Base-by-base conservation (phyloP, 495 filamentous ascomycete genomes). In the Lasiosphaeria miniovina region DNA sequence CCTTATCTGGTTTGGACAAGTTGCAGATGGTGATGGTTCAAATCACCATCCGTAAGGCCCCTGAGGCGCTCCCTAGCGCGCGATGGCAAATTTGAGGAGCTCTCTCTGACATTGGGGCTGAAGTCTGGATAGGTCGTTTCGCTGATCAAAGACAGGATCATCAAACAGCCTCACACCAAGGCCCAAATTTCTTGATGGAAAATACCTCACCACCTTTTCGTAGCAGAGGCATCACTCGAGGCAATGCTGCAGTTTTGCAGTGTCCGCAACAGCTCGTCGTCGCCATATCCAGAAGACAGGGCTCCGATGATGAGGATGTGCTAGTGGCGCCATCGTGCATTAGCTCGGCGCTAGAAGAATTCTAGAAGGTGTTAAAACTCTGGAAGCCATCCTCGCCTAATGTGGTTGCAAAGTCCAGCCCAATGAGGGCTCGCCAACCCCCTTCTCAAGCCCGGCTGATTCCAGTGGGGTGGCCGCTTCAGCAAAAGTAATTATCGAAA, bases 341-440 rank as follows among this genome's bases (percentile, higher is more conserved):
- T 61, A 49, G 61, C 52, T 50, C 36, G 40, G 43, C 65, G 60
- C 65, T 68, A 68, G 63, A 76, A 76, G 58, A 9, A 55, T 76
- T 76, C 74, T 62, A 72, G 74, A 76, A 76, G 72, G 68, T 67
- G 67, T 69, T 61, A 60, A 62, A 62, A 55, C 57, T 57, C 63
- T 57, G 55, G 41, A 59, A 55, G 48, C 51, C 52, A 48, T 49
- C 55, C 15, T 59, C 52, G 52, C 65, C 62, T 45, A 55, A 61
- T 60, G 41, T 24, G 56, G 65, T 58, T 52, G 51, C 36, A 55
- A 61, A 65, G 65, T 65, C 60, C 64, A 60, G 34, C 9, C 67
- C 61, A 63, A 71, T 71, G 55, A 52, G 59, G 41, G 14, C 35
- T 58, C 45, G 52, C 51, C 56, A 57, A 57, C 33, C 59, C 61